Conservation (phyloP, 1,139 yeast genomes). For the Yamadazyma jaroonii region DNA sequence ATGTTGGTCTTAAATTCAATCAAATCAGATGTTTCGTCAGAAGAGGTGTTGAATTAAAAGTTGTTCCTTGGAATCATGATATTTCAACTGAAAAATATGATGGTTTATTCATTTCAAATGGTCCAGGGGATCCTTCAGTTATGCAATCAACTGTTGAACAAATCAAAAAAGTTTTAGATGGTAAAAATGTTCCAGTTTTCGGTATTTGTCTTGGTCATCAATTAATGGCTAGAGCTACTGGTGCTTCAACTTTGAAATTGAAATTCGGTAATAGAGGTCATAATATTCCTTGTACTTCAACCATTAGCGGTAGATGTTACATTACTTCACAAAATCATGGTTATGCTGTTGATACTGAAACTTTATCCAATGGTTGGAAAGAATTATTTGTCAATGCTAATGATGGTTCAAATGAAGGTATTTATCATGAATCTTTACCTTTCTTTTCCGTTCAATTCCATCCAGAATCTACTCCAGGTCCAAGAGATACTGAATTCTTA, state of each 20-base stretch:
- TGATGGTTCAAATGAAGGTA: conserved; percentile 98
- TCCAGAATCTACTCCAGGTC: conserved; percentile 99
- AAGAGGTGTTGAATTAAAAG: conserved; percentile 94
- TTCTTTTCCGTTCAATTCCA: conserved; percentile 99
- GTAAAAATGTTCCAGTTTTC: conserved; percentile 75
- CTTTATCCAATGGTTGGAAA: conserved; percentile 82
- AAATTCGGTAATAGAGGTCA: conserved; percentile 99
- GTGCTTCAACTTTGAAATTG: conserved; percentile 87
- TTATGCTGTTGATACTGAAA: conserved; percentile 84
- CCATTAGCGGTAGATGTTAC: conserved; percentile 93
- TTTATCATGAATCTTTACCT: conserved; percentile 83
- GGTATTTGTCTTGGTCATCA: conserved; percentile 99
- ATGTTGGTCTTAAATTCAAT: conserved; percentile 97
- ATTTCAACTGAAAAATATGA: conserved; percentile 74
- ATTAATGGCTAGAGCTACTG: conserved; percentile 91
- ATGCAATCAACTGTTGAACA: conserved; percentile 64
- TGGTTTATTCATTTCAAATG: conserved; percentile 94
- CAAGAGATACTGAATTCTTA: conserved; percentile 96
- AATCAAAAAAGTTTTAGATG: conserved; percentile 54
- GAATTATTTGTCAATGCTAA: conserved; percentile 94
- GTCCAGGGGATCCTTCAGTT: conserved; percentile 98
- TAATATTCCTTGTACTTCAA: conserved; percentile 95
- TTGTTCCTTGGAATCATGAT: conserved; percentile 96
- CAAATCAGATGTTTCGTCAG: conserved; percentile 95
- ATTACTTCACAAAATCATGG: conserved; percentile 99